Base-by-base conservation (phyloP, 2,329 filamentous ascomycete species). In the Onygenales sp. region DNA sequence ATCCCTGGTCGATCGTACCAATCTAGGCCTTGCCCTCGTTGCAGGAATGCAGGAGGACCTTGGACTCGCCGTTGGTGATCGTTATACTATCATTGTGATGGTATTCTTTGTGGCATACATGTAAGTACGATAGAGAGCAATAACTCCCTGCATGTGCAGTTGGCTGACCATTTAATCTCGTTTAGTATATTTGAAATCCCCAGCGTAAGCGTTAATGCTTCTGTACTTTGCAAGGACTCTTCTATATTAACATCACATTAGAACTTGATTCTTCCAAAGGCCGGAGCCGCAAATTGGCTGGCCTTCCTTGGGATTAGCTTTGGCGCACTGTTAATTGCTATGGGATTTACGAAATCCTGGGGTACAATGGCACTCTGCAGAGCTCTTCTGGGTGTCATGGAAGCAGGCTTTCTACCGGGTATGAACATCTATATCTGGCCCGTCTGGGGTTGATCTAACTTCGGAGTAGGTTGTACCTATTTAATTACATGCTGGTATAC, bases 101-200 rank as follows among this genome's bases (percentile, higher is more conserved):
- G 59, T 64, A 11, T 64, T 66, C 49, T 66, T 66, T 45, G 58
- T 61, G 43, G 53, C 61, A 11, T 63, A 65, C 42, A 58, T 59
- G 55, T 64, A 55, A 54, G 62, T 54, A 50, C 42, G 10, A 5
- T 44, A 9, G 10, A 9, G n/a, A 9, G 8, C 9, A 10, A 11
- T 27, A 9, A 4, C 42, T 44, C 21, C 21, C 11, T 41, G 38
- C 38, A 14, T 41, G 10, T 7, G 6, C 6, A 3, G 14, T 41
- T 14, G 14, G 38, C 10, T 11, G 38, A 27, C 21, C 21, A 4
- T 41, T 11, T 11, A 11, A 14, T 41, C 38, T 7, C 35, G 75
- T 85, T 49, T 81, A 85, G 42, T 81, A 80, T 61, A 62, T 89
- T 51, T 85, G 86, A 10, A 61, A 45, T 58, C 36, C 56, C 56